Conservation (phyloP, 192 early-diverging fungal species). For the Backusella psychrophila region DNA sequence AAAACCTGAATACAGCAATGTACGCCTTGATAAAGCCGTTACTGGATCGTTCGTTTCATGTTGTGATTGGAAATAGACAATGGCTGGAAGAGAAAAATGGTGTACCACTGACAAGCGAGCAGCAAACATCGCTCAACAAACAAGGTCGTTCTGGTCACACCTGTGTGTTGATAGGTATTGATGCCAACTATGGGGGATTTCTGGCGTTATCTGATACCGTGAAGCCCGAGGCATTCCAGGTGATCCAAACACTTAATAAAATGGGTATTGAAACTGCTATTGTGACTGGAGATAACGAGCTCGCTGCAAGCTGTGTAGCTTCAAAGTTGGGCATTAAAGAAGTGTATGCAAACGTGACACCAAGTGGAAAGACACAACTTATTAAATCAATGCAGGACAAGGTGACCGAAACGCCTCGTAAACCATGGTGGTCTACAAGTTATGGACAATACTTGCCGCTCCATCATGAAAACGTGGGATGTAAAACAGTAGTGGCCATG, state of each 20-base stretch:
- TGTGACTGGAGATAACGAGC: conserved; percentile 90
- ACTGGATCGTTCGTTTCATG: conserved; percentile 12
- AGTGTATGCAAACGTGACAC: conserved; percentile 87
- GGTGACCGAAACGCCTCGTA: not conserved
- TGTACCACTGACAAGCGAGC: conserved; percentile 41
- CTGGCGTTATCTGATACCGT: conserved; percentile 81
- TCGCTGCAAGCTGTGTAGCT: conserved; percentile 83
- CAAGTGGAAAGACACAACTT: conserved; percentile 82
- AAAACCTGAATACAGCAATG: not conserved
- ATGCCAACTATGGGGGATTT: conserved; percentile 56
- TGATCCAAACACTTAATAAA: conserved; percentile 64
- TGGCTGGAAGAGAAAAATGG: conserved; percentile 52
- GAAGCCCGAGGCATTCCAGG: conserved; percentile 71
- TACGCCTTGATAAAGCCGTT: not conserved
- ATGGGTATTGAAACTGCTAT: conserved; percentile 82
- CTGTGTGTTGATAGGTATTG: conserved; percentile 72
- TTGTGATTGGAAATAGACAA: conserved; percentile 72
- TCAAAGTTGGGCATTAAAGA: conserved; percentile 76
- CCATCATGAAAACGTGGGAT: not conserved
- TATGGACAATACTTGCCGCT: not conserved
- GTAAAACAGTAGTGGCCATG: conserved; percentile 67
- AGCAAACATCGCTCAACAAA: conserved; percentile 33
- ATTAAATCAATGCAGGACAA: conserved; percentile 37
- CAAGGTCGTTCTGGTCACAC: conserved; percentile 77
- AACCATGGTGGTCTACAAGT: not conserved